Base-by-base conservation (phyloP, 2,329 filamentous ascomycete genomes). In the Curvularia lunata region DNA sequence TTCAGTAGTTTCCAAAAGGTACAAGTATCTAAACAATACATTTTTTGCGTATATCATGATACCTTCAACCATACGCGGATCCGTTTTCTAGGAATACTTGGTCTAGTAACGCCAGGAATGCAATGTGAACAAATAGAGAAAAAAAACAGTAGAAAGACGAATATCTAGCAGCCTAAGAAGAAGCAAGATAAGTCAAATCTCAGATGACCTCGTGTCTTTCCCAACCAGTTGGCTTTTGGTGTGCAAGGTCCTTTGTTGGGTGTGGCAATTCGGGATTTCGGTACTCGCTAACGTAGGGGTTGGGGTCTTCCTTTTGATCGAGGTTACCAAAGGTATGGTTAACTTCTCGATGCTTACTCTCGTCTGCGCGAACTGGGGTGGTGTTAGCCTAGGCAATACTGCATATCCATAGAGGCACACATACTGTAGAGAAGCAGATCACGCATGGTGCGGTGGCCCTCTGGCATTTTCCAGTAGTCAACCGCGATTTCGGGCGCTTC, bases 271-370 rank as follows among this genome's bases (percentile, higher is more conserved):
- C 80, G 13, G 81, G 80, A 61, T 92, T 86, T 77, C 90, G 91
- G 81, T 94, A 97, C 67, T 88, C 84, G 76, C 88, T 91, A 45
- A 91, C 89, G 72, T 95, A 99, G 2, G 95, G 95, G 72, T 99
- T 99, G 1, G 94, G 93, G 72, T 99, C 95, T 32, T 88, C 83
- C 51, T 86, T 87, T 74, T 95, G 92, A 66, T 96, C 82, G 57
- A 99, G 82, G 74, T 98, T 98, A 50, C 90, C 88, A 41, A 99
- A 79, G 0, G 95, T 98, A 76, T 99, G 95, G 79, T 99, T 98
- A 68, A 98, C 94, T 72, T 97, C 95, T 32, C 95, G 85, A 73
- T 96, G 92, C 75, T 78, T 78, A 52, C 69, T 71, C 66, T 77
- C 75, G 38, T 78, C 75, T 50, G 75, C 75, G 52, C 73, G 72